These are phyloP conservation scores for Pleurotus tuoliensis DNA, from an alignment of 768 basidiomycete species.

Conservation along the genomic window DNA sequence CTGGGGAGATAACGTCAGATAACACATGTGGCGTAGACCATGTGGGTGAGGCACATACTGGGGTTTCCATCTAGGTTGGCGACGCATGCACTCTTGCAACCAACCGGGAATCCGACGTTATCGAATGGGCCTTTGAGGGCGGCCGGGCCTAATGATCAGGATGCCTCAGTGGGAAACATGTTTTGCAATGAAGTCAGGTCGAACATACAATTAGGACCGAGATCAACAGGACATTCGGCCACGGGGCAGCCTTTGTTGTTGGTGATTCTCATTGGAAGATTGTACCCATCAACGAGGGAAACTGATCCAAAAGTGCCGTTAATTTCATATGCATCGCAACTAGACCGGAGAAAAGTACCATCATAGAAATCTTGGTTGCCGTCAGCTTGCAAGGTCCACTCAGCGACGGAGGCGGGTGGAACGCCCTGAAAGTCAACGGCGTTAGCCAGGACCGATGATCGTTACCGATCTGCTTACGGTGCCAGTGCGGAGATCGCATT, in stretches of 20 bases:
- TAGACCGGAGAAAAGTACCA: conserved; percentile 28
- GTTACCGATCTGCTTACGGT: conserved; percentile 24
- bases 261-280: conserved; percentile 54
- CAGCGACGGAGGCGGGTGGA: conserved; percentile 68
- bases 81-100: conserved; percentile 58
- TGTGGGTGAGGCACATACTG: conserved; percentile 18
- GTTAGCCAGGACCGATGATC: background rate
- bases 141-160: conserved; percentile 37
- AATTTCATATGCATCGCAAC: background rate
- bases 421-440: conserved; percentile 33
- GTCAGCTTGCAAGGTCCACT: conserved; percentile 52
- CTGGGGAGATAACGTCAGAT: conserved; percentile 20
- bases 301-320: conserved; percentile 28
- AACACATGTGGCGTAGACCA: conserved; percentile 2
- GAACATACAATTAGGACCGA: conserved; percentile 49
- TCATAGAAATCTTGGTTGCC: conserved; percentile 55
- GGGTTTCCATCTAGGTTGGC: conserved; percentile 40
- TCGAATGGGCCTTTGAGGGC: conserved; percentile 51
- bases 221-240: conserved; percentile 59
- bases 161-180: background rate
- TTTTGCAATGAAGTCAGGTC: background rate
- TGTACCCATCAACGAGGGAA: conserved; percentile 64
- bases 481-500: conserved; percentile 35
- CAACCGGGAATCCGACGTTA: conserved; percentile 49
- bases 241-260: conserved; percentile 53